Percentiles rank a stretch among this genome's conserved stretches.
These are phyloP conservation scores for Alternaria triticimaculans DNA, from an alignment of 2,329 filamentous ascomycete genomes.

Conservation along the genomic window DNA sequence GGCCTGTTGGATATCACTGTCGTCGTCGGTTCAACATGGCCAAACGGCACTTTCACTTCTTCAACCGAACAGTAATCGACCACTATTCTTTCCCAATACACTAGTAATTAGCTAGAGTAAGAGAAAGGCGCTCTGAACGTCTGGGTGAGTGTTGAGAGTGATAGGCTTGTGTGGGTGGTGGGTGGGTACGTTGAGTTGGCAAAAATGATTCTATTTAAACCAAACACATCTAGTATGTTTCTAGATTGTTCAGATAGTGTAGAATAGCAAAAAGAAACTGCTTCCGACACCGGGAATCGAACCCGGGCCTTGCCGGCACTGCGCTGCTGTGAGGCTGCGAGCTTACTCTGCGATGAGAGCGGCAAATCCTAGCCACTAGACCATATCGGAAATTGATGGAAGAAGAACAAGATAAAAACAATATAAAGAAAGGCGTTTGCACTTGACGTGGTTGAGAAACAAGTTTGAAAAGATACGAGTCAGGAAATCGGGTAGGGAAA, in stretches of 20 bases:
- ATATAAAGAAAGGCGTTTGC: fast-evolving
- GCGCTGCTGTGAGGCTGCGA: conserved; percentile 21
- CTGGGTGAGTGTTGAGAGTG: background rate
- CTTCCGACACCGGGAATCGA: conserved; percentile 46
- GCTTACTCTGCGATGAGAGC: conserved; percentile 38
- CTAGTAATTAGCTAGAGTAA: fast-evolving
- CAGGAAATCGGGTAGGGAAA: background rate
- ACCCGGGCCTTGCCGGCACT: conserved; percentile 46
- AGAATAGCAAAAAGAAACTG: conserved; percentile 8
- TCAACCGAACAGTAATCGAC: background rate
- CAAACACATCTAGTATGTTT: too few species aligned
- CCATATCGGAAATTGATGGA: conserved; percentile 22
- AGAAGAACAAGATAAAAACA: background rate
- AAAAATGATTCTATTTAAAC: background rate
- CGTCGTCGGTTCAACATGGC: background rate
- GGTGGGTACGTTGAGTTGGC: background rate
- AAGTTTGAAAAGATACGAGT: background rate
- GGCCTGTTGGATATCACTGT: background rate
- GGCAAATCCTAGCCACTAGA: conserved; percentile 47
- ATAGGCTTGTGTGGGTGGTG: background rate
- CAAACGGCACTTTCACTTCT: background rate
- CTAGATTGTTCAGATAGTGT: too few species aligned
- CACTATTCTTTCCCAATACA: background rate
- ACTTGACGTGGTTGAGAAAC: background rate
- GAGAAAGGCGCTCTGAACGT: fast-evolving